A percentile compares a stretch with the other conserved stretches of the same genome.
phyloP scores from a whole-genome alignment of 306 rosid species.

The Quercus glauca region DNA sequence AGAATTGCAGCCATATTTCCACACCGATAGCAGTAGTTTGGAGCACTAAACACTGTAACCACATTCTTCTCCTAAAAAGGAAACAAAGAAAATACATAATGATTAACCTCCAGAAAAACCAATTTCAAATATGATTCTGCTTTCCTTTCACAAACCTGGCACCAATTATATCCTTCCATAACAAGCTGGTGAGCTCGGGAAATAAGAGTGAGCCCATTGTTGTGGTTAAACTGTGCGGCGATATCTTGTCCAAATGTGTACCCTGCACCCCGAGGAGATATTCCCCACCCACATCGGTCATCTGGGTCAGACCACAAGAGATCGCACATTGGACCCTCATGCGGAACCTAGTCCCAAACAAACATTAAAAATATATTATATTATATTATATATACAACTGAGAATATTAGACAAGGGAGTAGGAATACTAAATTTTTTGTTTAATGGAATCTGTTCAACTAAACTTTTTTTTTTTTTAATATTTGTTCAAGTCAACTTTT shows the following conservation, averaged over 20 bases:
- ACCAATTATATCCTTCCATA: slow-evolving; percentile 62
- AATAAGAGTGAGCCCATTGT: slow-evolving; percentile 49
- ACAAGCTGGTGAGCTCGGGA: slow-evolving; percentile 64
- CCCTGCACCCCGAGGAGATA: slow-evolving; percentile 99
- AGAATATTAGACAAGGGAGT: no score
- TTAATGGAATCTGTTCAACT: no score
- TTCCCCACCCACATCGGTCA: slow-evolving; percentile 99
- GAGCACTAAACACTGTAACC: slow-evolving; percentile 55
- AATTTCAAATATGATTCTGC: background rate
- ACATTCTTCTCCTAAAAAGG: slow-evolving; percentile 47
- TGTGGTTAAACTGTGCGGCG: slow-evolving; percentile 68
- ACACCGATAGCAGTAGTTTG: slow-evolving; percentile 53
- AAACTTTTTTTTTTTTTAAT: no score
- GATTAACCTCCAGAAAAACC: slow-evolving; percentile 5
- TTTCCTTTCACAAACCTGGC: slow-evolving; percentile 41
- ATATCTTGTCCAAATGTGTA: slow-evolving; percentile 98
- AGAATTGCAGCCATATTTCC: slow-evolving; percentile 62
- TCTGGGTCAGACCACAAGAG: slow-evolving; percentile 99
- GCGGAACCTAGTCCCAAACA: slow-evolving; percentile 67
- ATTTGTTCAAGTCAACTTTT: no score
- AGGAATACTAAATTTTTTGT: no score
- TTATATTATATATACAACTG: no score
- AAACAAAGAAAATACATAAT: background rate
- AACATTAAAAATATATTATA: no score
- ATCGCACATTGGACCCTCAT: slow-evolving; percentile 99